Evolutionary conservation across 495 filamentous ascomycete species (phyloP).

Genomic region (Xeromyces bisporus): DNA sequence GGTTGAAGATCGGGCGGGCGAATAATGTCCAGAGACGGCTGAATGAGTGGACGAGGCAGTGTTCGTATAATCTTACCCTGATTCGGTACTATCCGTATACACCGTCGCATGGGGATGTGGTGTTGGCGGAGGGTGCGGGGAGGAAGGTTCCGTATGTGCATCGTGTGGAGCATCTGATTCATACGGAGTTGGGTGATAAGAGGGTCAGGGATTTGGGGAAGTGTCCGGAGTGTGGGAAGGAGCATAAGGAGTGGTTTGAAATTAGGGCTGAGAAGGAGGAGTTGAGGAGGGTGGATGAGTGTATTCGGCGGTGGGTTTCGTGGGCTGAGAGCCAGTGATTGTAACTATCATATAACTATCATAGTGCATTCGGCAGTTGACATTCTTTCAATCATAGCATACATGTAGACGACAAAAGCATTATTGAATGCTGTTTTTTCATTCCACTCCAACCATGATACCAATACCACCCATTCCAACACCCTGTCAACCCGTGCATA

Average conservation of each 20-base stretch:
- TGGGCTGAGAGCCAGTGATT: constrained; percentile 42
- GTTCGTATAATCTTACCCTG: constrained; percentile 68
- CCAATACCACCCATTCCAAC: no score
- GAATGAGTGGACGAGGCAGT: constrained; percentile 86
- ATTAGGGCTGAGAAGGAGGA: constrained; percentile 57
- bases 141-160: constrained; percentile 74
- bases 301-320: constrained; percentile 68
- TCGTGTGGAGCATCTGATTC: constrained; percentile 79
- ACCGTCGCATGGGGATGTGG: constrained; percentile 11
- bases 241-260: constrained; percentile 94
- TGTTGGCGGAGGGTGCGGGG: constrained; percentile 12
- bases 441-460: no score
- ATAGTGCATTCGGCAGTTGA: neutral
- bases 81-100: constrained; percentile 86
- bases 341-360: neutral
- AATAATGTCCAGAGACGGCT: constrained; percentile 80
- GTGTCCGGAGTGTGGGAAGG: constrained; percentile 67
- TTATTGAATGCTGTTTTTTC: no score
- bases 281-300: constrained; percentile 61
- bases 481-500: no score
- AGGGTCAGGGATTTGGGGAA: constrained; percentile 49
- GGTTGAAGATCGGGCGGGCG: constrained; percentile 85
- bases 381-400: neutral
- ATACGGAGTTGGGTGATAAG: constrained; percentile 63
- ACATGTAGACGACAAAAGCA: no score